Evolutionary conservation across 106 monocot genomes (phyloP).

Genomic region (Ottelia alismoides): DNA sequence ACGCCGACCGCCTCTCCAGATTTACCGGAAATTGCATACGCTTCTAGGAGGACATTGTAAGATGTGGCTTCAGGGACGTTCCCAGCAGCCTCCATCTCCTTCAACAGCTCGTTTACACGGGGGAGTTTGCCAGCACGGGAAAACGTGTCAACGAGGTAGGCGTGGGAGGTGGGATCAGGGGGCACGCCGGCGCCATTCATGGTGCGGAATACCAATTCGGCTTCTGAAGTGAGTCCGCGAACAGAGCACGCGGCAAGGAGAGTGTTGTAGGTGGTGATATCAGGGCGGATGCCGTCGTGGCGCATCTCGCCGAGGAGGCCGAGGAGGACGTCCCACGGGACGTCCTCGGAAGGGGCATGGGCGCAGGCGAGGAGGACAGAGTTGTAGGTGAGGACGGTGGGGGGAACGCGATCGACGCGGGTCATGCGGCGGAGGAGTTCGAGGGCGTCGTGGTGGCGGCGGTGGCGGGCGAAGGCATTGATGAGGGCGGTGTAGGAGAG

Average conservation of each 20-base stretch:
- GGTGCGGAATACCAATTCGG: constrained; percentile 62
- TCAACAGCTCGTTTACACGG: constrained; percentile 52
- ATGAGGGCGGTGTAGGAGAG: constrained; percentile 85
- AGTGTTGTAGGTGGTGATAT: constrained; percentile 88
- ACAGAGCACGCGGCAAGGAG: constrained; percentile 65
- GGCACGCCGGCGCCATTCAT: constrained; percentile 78
- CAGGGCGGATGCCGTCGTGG: constrained; percentile 71
- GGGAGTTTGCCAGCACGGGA: constrained; percentile 29
- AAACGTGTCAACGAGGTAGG: constrained; percentile 66
- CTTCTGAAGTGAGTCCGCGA: constrained; percentile 51
- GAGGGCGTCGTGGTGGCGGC: constrained; percentile 37
- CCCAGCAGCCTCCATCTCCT: constrained; percentile 60
- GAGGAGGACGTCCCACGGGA: constrained; percentile 59
- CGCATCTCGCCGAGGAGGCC: constrained; percentile 89
- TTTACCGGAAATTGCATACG: constrained; percentile 34
- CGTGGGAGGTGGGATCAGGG: constrained; percentile 54
- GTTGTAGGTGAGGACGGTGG: constrained; percentile 80
- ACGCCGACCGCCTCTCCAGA: constrained; percentile 43
- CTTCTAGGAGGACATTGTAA: constrained; percentile 75
- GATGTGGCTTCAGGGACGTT: constrained; percentile 58
- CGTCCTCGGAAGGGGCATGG: constrained; percentile 22
- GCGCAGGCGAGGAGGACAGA: constrained; percentile 67
- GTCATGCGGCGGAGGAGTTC: constrained; percentile 64
- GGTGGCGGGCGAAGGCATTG: constrained; percentile 69
- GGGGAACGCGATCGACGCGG: constrained; percentile 32